These are phyloP conservation scores for Orbilia javanica DNA, from an alignment of 2,329 filamentous ascomycete genomes.

Conservation along the genomic window DNA sequence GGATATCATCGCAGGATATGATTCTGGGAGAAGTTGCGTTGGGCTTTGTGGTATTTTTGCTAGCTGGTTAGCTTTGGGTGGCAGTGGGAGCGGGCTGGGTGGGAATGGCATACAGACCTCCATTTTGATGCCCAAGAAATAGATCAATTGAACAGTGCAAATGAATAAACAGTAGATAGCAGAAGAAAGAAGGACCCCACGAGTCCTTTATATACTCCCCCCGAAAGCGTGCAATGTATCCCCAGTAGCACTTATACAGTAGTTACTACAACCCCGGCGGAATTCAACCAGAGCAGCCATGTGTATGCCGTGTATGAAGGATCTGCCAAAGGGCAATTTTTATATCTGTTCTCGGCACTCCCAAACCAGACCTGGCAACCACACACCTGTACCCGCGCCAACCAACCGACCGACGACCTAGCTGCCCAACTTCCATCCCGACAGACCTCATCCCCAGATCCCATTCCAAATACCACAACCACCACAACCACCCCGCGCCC, in stretches of 20 bases:
- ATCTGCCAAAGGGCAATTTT: constrained; percentile 54
- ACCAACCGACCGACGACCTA: neutral
- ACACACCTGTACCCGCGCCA: neutral
- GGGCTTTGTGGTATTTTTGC: constrained; percentile 38
- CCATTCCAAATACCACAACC: neutral
- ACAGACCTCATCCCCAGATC: neutral
- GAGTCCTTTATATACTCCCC: neutral
- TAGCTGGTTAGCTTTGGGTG: neutral
- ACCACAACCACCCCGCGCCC: neutral
- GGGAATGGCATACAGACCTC: constrained; percentile 36
- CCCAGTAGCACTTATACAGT: too few relatives aligned
- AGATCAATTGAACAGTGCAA: neutral
- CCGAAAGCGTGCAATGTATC: too few relatives aligned
- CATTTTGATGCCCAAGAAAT: neutral
- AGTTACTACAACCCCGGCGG: too few relatives aligned
- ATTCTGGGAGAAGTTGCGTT: constrained; percentile 25
- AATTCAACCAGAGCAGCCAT: too few relatives aligned
- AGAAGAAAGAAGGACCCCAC: too few relatives aligned
- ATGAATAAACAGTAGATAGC: neutral
- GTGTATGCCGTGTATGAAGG: constrained; percentile 33
- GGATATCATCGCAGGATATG: constrained; percentile 35
- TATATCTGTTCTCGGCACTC: constrained; percentile 3
- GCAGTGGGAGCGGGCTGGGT: neutral
- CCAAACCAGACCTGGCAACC: neutral
- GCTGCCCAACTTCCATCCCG: neutral